A percentile compares a stretch with the other conserved stretches of the same genome.
phyloP scores from a whole-genome alignment of 2,329 filamentous ascomycete genomes.

The Calonectria hongkongensis region DNA sequence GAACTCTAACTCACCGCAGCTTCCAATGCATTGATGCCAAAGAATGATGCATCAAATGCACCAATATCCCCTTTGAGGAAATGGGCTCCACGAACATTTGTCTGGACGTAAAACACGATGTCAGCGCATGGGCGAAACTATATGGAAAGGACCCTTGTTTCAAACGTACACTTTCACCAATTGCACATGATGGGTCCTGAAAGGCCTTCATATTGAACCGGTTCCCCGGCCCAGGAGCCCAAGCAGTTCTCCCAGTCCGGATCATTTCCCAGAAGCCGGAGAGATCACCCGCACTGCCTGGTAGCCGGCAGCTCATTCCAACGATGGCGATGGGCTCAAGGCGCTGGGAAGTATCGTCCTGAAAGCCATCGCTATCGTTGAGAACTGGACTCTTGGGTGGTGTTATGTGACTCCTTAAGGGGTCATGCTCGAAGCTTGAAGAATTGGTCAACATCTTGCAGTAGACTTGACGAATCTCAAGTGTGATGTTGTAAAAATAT shows the following conservation, averaged over 20 bases:
- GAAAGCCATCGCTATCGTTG: neutral
- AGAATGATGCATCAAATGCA: constrained; percentile 9
- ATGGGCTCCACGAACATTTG: neutral
- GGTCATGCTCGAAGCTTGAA: neutral
- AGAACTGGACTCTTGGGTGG: neutral
- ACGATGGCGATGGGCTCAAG: constrained; percentile 4
- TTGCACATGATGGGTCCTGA: neutral
- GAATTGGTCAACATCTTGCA: neutral
- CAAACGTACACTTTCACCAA: neutral
- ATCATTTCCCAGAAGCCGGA: constrained; percentile 9
- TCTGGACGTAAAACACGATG: neutral
- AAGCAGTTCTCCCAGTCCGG: neutral
- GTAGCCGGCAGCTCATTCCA: constrained; percentile 6
- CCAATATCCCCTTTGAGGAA: neutral
- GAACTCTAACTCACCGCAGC: neutral
- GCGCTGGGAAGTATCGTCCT: neutral
- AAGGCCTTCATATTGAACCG: constrained; percentile 16
- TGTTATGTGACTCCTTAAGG: neutral
- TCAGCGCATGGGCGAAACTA: neutral
- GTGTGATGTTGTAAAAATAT: neutral
- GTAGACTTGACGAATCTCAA: neutral
- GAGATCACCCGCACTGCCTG: neutral
- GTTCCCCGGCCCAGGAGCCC: neutral
- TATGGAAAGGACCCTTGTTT: neutral
- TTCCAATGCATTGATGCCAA: constrained; percentile 9